phyloP scores from a whole-genome alignment of 768 basidiomycete species.

The Podaxis rugospora region DNA sequence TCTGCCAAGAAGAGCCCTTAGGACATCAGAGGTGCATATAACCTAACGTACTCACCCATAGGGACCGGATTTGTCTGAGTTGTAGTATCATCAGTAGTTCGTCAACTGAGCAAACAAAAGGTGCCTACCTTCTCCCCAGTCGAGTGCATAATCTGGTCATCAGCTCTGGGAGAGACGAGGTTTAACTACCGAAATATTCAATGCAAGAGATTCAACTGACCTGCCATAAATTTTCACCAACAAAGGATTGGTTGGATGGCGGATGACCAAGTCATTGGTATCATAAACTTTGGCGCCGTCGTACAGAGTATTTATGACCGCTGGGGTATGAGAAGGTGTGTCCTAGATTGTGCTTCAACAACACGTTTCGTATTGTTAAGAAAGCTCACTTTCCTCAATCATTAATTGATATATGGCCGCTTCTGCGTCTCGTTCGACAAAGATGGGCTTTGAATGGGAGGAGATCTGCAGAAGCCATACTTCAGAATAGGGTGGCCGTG shows the following conservation, averaged over 20 bases:
- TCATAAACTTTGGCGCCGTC: conserved; percentile 29
- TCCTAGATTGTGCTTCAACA: background rate
- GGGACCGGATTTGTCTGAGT: conserved; percentile 32
- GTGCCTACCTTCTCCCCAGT: conserved; percentile 36
- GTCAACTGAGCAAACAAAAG: background rate
- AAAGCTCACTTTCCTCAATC: background rate
- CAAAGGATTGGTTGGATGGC: conserved; percentile 32
- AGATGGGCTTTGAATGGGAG: conserved; percentile 1
- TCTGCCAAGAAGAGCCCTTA: conserved; percentile 23
- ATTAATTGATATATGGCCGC: conserved; percentile 2
- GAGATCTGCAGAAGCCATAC: background rate
- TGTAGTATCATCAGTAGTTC: background rate
- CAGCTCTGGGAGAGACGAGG: conserved; percentile 14
- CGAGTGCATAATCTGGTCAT: conserved; percentile 41
- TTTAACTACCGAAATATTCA: conserved; percentile 31
- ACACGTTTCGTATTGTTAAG: background rate
- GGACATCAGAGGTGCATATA: conserved; percentile 6
- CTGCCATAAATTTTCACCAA: conserved; percentile 37
- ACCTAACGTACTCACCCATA: conserved; percentile 20
- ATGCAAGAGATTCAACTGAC: conserved; percentile 13
- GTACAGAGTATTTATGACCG: conserved; percentile 27
- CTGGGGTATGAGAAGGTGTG: conserved; percentile 16
- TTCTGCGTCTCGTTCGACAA: conserved; percentile 4
- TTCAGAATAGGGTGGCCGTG: background rate
- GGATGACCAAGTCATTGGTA: conserved; percentile 35